These are phyloP conservation scores for Penicillium expansum DNA, from an alignment of 2,329 filamentous ascomycete species.

Conservation along the genomic window DNA sequence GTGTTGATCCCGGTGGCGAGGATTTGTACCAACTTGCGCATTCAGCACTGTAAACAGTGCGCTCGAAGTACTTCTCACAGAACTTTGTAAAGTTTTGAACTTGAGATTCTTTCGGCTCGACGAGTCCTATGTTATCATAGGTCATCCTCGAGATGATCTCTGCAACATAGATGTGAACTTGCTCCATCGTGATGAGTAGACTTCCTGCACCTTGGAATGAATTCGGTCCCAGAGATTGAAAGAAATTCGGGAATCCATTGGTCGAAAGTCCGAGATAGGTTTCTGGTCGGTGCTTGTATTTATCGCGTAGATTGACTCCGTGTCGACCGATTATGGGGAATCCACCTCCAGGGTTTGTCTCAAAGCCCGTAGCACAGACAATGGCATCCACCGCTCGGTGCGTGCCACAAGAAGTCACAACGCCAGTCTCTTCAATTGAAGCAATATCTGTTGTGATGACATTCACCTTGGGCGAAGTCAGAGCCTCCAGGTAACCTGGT, in stretches of 20 bases:
- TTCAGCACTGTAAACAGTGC: slow-evolving; percentile 25
- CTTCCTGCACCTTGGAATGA: slow-evolving; percentile 8
- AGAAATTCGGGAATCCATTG: slow-evolving; percentile 1
- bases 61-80: slow-evolving; percentile 48
- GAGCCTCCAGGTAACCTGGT: slow-evolving; percentile 24
- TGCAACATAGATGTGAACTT: slow-evolving; percentile 29
- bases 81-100: slow-evolving; percentile 48
- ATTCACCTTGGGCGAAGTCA: slow-evolving; percentile 21
- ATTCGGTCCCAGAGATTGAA: slow-evolving; percentile 1
- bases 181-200: slow-evolving; percentile 23
- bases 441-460: slow-evolving; percentile 16
- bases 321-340: slow-evolving; percentile 30
- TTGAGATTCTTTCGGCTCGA: slow-evolving; percentile 43
- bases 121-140: slow-evolving; percentile 46
- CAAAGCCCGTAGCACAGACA: slow-evolving; percentile 16
- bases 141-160: slow-evolving; percentile 51
- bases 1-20: slow-evolving; percentile 32
- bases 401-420: slow-evolving; percentile 18
- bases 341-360: slow-evolving; percentile 17
- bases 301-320: slow-evolving; percentile 25
- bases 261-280: slow-evolving; percentile 1
- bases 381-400: slow-evolving; percentile 15
- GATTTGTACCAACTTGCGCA: slow-evolving; percentile 55
- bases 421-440: slow-evolving; percentile 6
- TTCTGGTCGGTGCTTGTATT: slow-evolving; percentile 14